Evolutionary conservation across 805 yeast species (phyloP), one percentile per base, ranked within the genome.

Genomic region (Candida andamanensis): DNA sequence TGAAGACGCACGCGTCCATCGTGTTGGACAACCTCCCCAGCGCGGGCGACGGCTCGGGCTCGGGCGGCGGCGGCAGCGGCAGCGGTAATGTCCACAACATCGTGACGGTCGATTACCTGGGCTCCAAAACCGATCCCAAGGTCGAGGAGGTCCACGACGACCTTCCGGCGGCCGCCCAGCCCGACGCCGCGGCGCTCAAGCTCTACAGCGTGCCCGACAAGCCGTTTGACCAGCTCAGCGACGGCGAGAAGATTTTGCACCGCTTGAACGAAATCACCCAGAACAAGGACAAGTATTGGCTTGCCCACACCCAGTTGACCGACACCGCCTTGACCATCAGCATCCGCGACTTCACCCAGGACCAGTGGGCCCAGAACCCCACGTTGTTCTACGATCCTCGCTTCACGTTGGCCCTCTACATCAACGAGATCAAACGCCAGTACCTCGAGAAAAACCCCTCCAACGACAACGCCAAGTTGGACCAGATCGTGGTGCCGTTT

Each of bases 311-410:
- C 11, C 52, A 47, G 19, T 38, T 56, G 22, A 39, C 47, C 13
- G 50, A 52, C 21, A 33, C 37, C 18, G 38, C 42, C 18, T 33
- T 49, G 22, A 33, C 40, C 22, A 40, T 51, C 16, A 34, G 25
- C 17, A 41, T 45, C 20, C 30, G 33, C 14, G 56, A 51, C 22
- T 49, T 50, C 36, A 19, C 31, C 26, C 38, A 35, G 26, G 37
- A 31, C 16, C 37, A 27, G 11, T 47, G 50, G 47, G 33, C 21
- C 7, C 32, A 40, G 15, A 44, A 47, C 6, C 51, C 49, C 1
- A 39, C 42, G n/a, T 56, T 17, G 63, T 55, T 57, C 17, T 69
- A 62, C 40, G 84, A 78, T 39, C 84, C 84, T 12, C 52, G 83
- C 26, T 58, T 78, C 39, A 69, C 81, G 0, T 57, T 72, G 41